Evolutionary conservation across 1,284 basidiomycete species (phyloP).

Genomic region (Cystobasidiaceae sp.): DNA sequence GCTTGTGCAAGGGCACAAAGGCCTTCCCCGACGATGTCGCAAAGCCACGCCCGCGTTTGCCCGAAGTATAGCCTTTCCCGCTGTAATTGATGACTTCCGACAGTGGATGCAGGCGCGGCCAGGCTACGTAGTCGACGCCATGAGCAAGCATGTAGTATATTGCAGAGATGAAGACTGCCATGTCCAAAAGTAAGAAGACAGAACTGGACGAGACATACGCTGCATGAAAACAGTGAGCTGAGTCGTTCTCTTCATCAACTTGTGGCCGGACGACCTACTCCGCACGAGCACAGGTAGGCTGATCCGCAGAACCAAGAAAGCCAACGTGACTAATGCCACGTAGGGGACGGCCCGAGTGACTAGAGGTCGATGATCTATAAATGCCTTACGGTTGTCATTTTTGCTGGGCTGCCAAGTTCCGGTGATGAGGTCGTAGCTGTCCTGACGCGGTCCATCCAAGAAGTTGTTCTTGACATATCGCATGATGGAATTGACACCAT

Average conservation of each 20-base stretch:
- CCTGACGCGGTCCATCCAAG: constrained; percentile 91
- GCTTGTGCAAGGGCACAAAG: constrained; percentile 39
- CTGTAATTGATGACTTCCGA: constrained; percentile 78
- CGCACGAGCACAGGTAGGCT: constrained; percentile 71
- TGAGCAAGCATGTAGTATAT: constrained; percentile 67
- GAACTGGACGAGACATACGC: constrained; percentile 32
- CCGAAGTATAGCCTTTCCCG: constrained; percentile 77
- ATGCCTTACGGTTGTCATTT: constrained; percentile 53
- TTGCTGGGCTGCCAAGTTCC: constrained; percentile 77
- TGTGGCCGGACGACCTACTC: constrained; percentile 54
- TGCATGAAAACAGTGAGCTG: constrained; percentile 38
- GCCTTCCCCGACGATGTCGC: constrained; percentile 49
- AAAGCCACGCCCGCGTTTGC: constrained; percentile 66
- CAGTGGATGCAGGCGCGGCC: constrained; percentile 83
- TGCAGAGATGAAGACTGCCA: constrained; percentile 55
- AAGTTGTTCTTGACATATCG: constrained; percentile 97
- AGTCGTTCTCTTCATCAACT: constrained; percentile 35
- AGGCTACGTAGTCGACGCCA: constrained; percentile 82
- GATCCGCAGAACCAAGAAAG: constrained; percentile 78
- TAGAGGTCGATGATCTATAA: constrained; percentile 72
- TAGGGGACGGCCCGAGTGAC: constrained; percentile 82
- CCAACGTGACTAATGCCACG: constrained; percentile 69
- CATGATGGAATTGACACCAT: constrained; percentile 78
- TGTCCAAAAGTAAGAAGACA: constrained; percentile 66
- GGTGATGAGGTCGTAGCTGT: constrained; percentile 89